These are phyloP conservation scores for Auricularia auricula-judae DNA, from an alignment of 768 basidiomycete species.

Conservation along the genomic window DNA sequence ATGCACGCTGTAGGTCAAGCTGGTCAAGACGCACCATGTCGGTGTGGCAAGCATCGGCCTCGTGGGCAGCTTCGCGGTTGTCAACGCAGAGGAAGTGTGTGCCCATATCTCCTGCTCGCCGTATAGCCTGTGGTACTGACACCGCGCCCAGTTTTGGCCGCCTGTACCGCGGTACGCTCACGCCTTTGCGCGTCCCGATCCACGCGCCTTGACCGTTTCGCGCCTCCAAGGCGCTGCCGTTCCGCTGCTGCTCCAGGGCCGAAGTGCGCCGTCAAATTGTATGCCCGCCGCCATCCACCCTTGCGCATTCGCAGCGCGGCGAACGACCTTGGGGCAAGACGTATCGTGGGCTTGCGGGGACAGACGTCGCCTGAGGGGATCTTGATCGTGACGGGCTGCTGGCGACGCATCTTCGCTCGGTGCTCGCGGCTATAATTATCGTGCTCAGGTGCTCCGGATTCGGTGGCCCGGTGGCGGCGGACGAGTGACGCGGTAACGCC, in stretches of 20 bases:
- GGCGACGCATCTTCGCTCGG: no score
- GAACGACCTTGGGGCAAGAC: constrained; percentile 96
- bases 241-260: constrained; percentile 89
- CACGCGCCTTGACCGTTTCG: not conserved
- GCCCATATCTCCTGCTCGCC: constrained; percentile 9
- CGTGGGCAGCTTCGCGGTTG: constrained; percentile 70
- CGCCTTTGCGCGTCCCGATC: not conserved
- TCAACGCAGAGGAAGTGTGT: constrained; percentile 86
- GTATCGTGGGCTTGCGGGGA: constrained; percentile 48
- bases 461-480: no score
- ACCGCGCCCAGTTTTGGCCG: constrained; percentile 47
- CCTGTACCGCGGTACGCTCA: constrained; percentile 67
- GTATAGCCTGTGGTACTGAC: constrained; percentile 1
- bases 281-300: constrained; percentile 17
- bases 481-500: no score
- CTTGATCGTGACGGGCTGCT: constrained; percentile 85
- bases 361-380: constrained; percentile 77
- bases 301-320: constrained; percentile 40
- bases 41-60: constrained; percentile 68
- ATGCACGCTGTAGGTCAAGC: constrained; percentile 62
- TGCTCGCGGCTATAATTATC: no score
- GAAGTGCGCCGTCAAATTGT: constrained; percentile 96
- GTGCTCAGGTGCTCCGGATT: no score
- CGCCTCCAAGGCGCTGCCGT: constrained; percentile 66
- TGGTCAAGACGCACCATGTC: constrained; percentile 92